phyloP scores from a whole-genome alignment of 352 stramenopile genomes.

The Pilasporangium apinafurcum region DNA sequence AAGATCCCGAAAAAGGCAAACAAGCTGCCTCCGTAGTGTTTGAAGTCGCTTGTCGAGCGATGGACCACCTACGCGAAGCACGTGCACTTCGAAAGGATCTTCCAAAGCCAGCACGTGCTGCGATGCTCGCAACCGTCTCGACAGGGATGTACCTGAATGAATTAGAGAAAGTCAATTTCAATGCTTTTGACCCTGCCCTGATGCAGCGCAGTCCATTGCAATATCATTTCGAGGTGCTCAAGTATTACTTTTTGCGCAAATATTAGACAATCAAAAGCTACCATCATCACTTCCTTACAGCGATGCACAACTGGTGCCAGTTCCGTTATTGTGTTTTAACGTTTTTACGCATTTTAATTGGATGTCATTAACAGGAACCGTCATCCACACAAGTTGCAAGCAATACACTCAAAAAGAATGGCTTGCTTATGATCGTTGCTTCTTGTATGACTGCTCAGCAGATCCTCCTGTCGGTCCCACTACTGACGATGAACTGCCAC shows the following conservation, averaged over 20 bases:
- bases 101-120: slow-evolving; percentile 37
- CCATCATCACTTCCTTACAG: slow-evolving; percentile 1
- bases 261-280: slow-evolving; percentile 31
- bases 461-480: slow-evolving; percentile 4
- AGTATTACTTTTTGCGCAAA: slow-evolving; percentile 72
- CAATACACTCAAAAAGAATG: slow-evolving; percentile 2
- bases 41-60: slow-evolving; percentile 78
- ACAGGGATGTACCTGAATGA: slow-evolving; percentile 54
- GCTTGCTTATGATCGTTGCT: slow-evolving; percentile 40
- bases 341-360: slow-evolving; percentile 1
- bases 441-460: slow-evolving; percentile 36
- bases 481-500: slow-evolving; percentile 15
- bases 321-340: neutral
- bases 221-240: slow-evolving; percentile 67
- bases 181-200: slow-evolving; percentile 59
- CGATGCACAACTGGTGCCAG: neutral
- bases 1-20: slow-evolving; percentile 51
- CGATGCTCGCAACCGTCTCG: slow-evolving; percentile 69
- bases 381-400: neutral
- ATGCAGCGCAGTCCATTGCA: slow-evolving; percentile 45
- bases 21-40: slow-evolving; percentile 83
- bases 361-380: neutral
- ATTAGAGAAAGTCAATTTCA: slow-evolving; percentile 74
- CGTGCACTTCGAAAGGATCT: slow-evolving; percentile 50
- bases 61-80: slow-evolving; percentile 77